A percentile compares a stretch with the other conserved stretches of the same genome.
Evolutionary conservation across 306 rosid species (phyloP).

Genomic region (apple (Malus domestica)): DNA sequence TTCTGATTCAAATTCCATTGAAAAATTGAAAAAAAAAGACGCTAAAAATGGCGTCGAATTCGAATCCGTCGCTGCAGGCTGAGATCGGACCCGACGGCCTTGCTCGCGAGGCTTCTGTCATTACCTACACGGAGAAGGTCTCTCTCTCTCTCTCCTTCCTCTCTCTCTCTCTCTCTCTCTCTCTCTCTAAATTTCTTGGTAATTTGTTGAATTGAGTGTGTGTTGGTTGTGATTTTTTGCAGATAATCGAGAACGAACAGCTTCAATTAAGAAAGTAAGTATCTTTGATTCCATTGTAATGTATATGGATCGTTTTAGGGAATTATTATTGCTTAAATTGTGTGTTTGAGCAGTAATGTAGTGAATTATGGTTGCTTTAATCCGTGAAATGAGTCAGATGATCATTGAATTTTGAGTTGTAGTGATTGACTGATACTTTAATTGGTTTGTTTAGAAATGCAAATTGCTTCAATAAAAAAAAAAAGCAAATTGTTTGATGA

Average conservation of each 20-base stretch:
- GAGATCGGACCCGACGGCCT: constrained; percentile 95
- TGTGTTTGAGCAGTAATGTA: neutral
- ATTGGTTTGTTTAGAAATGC: neutral
- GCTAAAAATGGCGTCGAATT: constrained; percentile 44
- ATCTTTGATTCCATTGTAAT: neutral
- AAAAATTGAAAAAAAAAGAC: neutral
- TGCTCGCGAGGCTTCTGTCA: constrained; percentile 61
- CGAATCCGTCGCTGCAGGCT: constrained; percentile 43
- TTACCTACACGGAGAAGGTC: constrained; percentile 73
- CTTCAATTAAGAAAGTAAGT: constrained; percentile 68
- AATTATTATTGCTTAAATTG: neutral
- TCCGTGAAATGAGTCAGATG: neutral
- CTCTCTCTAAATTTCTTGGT: neutral
- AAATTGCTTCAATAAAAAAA: too few relatives aligned
- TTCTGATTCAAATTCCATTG: constrained; percentile 6
- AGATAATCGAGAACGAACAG: constrained; percentile 79
- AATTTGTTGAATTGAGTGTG: neutral
- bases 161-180: neutral
- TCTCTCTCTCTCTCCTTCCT: neutral
- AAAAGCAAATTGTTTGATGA: neutral
- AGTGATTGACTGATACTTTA: neutral
- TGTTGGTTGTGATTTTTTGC: constrained; percentile 13
- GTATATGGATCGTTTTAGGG: neutral
- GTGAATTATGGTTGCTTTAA: neutral
- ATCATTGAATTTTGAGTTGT: neutral